Evolutionary conservation across 208 protist species (phyloP).

Genomic region (Lotmaria passim): DNA sequence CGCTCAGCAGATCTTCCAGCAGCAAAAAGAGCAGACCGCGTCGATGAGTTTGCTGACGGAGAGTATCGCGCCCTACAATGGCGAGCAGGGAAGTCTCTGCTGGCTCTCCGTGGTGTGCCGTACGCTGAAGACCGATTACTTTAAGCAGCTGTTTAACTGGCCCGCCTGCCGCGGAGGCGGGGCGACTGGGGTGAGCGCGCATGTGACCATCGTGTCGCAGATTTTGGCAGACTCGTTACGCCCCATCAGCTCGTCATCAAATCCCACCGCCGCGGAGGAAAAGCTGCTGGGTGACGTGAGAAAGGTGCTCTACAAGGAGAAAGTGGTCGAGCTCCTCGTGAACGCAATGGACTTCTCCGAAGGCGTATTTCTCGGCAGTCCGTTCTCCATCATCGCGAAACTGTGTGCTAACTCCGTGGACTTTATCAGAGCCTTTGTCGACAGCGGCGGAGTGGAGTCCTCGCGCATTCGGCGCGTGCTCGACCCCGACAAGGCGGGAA

Average conservation of each 20-base stretch:
- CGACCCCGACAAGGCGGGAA: conserved; percentile 74
- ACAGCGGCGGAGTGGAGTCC: conserved; percentile 82
- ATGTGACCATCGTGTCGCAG: conserved; percentile 82
- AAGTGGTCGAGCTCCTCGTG: conserved; percentile 82
- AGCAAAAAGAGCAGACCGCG: conserved; percentile 57
- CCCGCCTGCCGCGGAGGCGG: conserved; percentile 84
- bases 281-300: conserved; percentile 65
- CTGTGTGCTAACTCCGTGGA: conserved; percentile 73
- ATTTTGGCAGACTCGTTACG: conserved; percentile 75
- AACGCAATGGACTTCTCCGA: conserved; percentile 83
- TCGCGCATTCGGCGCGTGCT: conserved; percentile 75
- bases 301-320: conserved; percentile 78
- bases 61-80: conserved; percentile 46
- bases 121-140: conserved; percentile 71
- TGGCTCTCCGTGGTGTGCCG: conserved; percentile 76
- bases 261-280: conserved; percentile 43
- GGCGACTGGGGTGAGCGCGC: conserved; percentile 76
- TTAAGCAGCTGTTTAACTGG: conserved; percentile 82
- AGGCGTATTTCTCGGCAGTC: conserved; percentile 77
- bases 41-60: conserved; percentile 72
- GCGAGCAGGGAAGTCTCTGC: conserved; percentile 41
- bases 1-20: conserved; percentile 61
- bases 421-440: conserved; percentile 88
- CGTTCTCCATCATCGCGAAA: conserved; percentile 86
- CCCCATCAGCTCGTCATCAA: conserved; percentile 42